Conservation (phyloP, 2,329 filamentous ascomycete species). For the Talaromyces verruculosus region DNA sequence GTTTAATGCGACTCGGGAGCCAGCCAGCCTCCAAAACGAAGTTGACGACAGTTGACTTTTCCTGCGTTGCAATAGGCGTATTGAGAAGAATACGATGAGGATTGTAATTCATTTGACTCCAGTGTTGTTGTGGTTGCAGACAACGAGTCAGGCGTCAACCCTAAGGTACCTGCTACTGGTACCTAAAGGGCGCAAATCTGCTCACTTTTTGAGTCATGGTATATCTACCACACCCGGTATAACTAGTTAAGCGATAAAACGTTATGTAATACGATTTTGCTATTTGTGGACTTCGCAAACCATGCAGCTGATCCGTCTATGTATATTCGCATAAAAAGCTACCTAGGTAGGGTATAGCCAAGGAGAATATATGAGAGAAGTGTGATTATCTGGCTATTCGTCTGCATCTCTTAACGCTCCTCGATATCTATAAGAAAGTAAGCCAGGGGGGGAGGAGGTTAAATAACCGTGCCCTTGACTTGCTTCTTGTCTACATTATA, state of each 20-base stretch:
- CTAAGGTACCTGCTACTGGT: background rate
- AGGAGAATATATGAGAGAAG: background rate
- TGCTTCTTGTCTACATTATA: constrained; percentile 41
- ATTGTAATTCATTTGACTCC: too few species aligned
- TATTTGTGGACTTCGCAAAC: background rate
- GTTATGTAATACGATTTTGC: background rate
- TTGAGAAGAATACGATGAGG: too few species aligned
- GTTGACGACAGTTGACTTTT: too few species aligned
- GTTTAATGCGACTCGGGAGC: too few species aligned
- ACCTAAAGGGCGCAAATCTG: background rate
- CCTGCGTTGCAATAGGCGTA: too few species aligned
- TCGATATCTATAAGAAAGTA: background rate
- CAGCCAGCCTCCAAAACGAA: too few species aligned
- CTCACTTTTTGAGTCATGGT: background rate
- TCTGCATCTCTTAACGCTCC: background rate
- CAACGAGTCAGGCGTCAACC: too few species aligned
- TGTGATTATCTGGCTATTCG: background rate
- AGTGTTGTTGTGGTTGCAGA: too few species aligned
- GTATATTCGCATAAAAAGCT: too few species aligned
- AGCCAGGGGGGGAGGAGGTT: background rate
- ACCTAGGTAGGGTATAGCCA: background rate
- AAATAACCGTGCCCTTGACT: constrained; percentile 38
- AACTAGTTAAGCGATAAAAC: background rate
- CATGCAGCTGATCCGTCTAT: too few species aligned
- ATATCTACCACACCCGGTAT: background rate